A percentile compares a stretch with the other conserved stretches of the same genome.
These are phyloP conservation scores for Microdochium paspali DNA, from an alignment of 2,329 filamentous ascomycete species.

Conservation along the genomic window DNA sequence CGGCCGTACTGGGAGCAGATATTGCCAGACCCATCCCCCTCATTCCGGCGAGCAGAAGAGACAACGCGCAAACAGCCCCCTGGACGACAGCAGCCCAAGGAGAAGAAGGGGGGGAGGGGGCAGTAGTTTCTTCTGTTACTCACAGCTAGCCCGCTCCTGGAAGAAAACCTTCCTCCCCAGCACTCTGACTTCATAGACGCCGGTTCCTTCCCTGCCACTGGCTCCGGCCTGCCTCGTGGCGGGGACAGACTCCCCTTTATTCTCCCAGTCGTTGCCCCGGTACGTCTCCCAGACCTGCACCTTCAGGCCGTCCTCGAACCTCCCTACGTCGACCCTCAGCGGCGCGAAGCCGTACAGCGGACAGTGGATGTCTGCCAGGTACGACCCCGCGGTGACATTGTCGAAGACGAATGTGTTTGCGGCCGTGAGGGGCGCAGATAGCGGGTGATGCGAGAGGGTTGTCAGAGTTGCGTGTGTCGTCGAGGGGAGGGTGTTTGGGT, in stretches of 20 bases:
- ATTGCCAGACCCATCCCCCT: too few species aligned
- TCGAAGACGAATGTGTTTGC: conserved; percentile 56
- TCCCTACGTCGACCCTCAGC: conserved; percentile 64
- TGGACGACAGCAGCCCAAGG: background rate
- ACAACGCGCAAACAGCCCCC: too few species aligned
- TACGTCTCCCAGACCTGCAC: conserved; percentile 75
- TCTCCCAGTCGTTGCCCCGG: conserved; percentile 81
- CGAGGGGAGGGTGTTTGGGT: conserved; percentile 48
- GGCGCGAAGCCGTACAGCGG: conserved; percentile 68
- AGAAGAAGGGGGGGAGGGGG: conserved; percentile 2
- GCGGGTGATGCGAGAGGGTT: conserved; percentile 15
- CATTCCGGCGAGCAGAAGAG: too few species aligned
- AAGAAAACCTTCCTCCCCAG: conserved; percentile 65
- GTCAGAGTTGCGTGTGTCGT: conserved; percentile 51
- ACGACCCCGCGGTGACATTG: conserved; percentile 62
- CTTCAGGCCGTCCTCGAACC: conserved; percentile 21
- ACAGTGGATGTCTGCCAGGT: conserved; percentile 74
- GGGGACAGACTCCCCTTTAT: conserved; percentile 58
- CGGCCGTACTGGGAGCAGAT: too few species aligned
- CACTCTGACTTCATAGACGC: conserved; percentile 50
- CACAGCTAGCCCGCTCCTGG: conserved; percentile 65
- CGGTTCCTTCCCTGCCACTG: conserved; percentile 6
- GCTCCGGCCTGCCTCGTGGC: background rate
- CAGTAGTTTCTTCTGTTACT: too few species aligned
- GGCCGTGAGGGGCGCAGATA: conserved; percentile 24